phyloP scores from a whole-genome alignment of 1,284 basidiomycete genomes.

The Anthracocystis walkeri region DNA sequence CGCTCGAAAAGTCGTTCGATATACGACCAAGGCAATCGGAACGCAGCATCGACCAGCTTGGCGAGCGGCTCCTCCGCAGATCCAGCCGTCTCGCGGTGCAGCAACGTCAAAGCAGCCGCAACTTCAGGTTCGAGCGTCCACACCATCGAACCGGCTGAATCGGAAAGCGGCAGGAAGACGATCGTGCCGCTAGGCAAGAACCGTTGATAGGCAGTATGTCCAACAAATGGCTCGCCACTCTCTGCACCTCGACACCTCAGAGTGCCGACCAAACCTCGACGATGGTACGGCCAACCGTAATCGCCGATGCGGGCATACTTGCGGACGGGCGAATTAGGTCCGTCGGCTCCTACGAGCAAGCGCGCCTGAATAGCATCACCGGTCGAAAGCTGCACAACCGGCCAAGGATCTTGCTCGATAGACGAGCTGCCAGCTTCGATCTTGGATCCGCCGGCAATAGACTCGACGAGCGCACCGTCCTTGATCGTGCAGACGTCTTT shows the following conservation, averaged over 20 bases:
- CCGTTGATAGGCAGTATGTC: slow-evolving; percentile 84
- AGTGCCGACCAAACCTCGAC: slow-evolving; percentile 91
- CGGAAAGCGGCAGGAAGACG: slow-evolving; percentile 77
- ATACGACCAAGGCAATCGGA: slow-evolving; percentile 83
- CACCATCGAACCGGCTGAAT: slow-evolving; percentile 85
- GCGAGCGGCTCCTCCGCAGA: slow-evolving; percentile 74
- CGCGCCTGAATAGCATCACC: slow-evolving; percentile 31
- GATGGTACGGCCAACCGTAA: slow-evolving; percentile 91
- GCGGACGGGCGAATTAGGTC: slow-evolving; percentile 92
- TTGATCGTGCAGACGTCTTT: slow-evolving; percentile 71
- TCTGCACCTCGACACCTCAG: slow-evolving; percentile 71
- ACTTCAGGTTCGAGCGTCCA: slow-evolving; percentile 90
- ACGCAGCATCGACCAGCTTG: slow-evolving; percentile 88
- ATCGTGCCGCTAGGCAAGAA: slow-evolving; percentile 96
- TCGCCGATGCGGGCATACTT: slow-evolving; percentile 86
- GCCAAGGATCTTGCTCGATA: slow-evolving; percentile 65
- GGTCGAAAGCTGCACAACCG: slow-evolving; percentile 19
- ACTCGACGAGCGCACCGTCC: slow-evolving; percentile 78
- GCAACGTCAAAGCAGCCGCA: slow-evolving; percentile 79
- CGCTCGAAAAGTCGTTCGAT: slow-evolving; percentile 77
- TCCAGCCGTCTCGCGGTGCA: slow-evolving; percentile 71
- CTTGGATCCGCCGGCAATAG: slow-evolving; percentile 71
- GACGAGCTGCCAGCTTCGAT: slow-evolving; percentile 54
- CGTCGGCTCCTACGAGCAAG: slow-evolving; percentile 89
- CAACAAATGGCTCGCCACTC: slow-evolving; percentile 45